Base-by-base conservation (phyloP, 371 early-diverging fungal genomes). In the Quaeritorhiza haematococci region DNA sequence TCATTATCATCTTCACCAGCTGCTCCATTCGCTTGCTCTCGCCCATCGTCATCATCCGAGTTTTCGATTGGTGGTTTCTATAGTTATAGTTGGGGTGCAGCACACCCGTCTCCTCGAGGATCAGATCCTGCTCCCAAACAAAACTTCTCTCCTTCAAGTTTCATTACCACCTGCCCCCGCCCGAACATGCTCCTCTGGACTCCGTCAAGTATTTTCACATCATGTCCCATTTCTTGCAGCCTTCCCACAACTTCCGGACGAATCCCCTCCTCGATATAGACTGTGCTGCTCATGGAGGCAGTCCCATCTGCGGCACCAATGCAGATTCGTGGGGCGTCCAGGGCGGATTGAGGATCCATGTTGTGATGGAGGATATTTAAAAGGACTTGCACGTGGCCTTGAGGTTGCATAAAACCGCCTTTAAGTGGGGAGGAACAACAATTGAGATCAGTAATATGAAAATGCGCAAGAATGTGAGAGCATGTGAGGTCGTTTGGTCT, bases 311-410 rank as follows among this genome's bases (percentile, higher is more conserved):
- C n/a, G 0, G 73, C 63, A 34, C 56, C 60, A 49, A 88, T 65
- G 64, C 85, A 84, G 49, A 90, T 59, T 26, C 92, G 74, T 35
- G 88, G 87, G 1, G 74, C 61, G 69, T 92, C 92, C 21, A 92
- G 66, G 13, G 89, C 82, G 23, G 62, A 67, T 64, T 92, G 92
- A 33, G 86, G 84, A 42, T 74, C 74, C 63, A 67, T 70, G n/a
- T 68, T 59, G 42, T 79, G 79, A 47, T 80, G 74, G 62, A 84
- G 64, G 43, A 85, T 58, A 53, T 89, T 88, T 43, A 90, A 54
- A 33, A 92, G 68, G 5, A 88, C 86, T 73, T 90, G 91, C 1
- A 90, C 72, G 35, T 92, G 91, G 8, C 89, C 90, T 67, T 92
- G 90, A 21, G 92, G 90, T 68, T 91, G 87, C 82, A 84, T 85